Evolutionary conservation across 768 basidiomycete genomes (phyloP).

Genomic region (Pholiota microspora): DNA sequence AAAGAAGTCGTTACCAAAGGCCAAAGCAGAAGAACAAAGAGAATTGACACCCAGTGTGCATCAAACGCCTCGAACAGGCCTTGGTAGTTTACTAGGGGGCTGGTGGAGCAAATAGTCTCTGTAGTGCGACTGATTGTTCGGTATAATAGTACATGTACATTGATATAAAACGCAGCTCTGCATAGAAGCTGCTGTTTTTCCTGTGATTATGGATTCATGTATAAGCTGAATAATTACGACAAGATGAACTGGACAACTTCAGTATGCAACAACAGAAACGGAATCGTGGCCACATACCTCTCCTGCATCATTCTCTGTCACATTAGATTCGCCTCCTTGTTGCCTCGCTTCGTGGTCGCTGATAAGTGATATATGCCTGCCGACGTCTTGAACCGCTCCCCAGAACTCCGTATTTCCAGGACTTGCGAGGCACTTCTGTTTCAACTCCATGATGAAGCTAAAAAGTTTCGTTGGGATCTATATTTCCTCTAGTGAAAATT

Average conservation of each 20-base stretch:
- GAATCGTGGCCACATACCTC: constrained; percentile 35
- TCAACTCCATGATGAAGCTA: constrained; percentile 65
- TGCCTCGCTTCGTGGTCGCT: constrained; percentile 57
- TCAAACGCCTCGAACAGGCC: constrained; percentile 46
- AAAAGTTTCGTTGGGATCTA: background rate
- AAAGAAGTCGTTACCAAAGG: constrained; percentile 49
- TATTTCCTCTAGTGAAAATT: background rate
- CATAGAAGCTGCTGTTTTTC: no score
- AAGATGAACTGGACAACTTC: background rate
- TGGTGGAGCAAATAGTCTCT: constrained; percentile 74
- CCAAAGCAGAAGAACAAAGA: constrained; percentile 54
- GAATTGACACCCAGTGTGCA: constrained; percentile 40
- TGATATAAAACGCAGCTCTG: no score
- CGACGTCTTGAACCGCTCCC: constrained; percentile 48
- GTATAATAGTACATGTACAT: background rate
- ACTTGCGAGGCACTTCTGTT: constrained; percentile 47
- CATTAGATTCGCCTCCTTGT: constrained; percentile 52
- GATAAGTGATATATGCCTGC: constrained; percentile 60
- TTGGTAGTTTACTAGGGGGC: constrained; percentile 70
- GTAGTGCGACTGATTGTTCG: no score
- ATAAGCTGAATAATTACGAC: no score
- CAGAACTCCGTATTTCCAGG: constrained; percentile 72
- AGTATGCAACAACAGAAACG: background rate
- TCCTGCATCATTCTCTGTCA: constrained; percentile 54
- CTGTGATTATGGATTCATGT: no score